These are phyloP conservation scores for Pythium pyrilobum DNA, from an alignment of 352 stramenopile species.

Conservation along the genomic window DNA sequence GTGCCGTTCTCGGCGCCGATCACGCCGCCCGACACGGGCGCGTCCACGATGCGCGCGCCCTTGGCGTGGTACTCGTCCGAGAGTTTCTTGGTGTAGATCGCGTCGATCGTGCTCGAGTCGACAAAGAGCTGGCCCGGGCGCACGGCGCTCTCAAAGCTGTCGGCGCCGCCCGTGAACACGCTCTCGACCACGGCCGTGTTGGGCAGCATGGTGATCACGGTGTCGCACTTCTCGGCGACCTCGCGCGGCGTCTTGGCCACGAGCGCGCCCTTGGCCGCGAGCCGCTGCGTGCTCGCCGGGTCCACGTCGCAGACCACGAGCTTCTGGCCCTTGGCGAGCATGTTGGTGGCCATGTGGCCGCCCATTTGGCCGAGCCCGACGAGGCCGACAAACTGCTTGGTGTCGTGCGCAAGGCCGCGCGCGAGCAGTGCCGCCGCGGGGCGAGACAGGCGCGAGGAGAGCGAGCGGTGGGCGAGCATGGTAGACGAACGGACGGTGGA, in stretches of 20 bases:
- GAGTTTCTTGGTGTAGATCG: conserved; percentile 88
- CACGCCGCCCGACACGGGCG: conserved; percentile 96
- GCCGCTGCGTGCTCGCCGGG: conserved; percentile 36
- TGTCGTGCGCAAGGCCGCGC: conserved; percentile 14
- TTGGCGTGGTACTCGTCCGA: conserved; percentile 48
- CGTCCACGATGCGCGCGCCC: conserved; percentile 87
- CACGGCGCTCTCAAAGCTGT: conserved; percentile 67
- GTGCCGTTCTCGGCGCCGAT: conserved; percentile 93
- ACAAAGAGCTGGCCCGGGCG: conserved; percentile 86
- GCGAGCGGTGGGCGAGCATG: conserved; percentile 13
- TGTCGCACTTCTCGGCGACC: conserved; percentile 71
- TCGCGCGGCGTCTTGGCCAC: conserved; percentile 54
- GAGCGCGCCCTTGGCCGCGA: conserved; percentile 48
- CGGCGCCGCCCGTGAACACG: conserved; percentile 56
- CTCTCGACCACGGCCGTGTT: conserved; percentile 84
- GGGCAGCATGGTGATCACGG: conserved; percentile 95
- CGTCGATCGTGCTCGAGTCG: conserved; percentile 95
- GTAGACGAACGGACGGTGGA: background rate
- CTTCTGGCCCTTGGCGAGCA: conserved; percentile 73
- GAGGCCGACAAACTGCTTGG: conserved; percentile 70
- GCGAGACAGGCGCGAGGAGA: conserved; percentile 1
- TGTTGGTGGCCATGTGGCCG: conserved; percentile 90
- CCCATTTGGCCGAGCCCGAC: conserved; percentile 95
- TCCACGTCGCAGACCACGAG: conserved; percentile 80
- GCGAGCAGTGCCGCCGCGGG: conserved; percentile 2